Conservation (phyloP, 1,139 yeast species). For the Suhomyces bribrorum region DNA sequence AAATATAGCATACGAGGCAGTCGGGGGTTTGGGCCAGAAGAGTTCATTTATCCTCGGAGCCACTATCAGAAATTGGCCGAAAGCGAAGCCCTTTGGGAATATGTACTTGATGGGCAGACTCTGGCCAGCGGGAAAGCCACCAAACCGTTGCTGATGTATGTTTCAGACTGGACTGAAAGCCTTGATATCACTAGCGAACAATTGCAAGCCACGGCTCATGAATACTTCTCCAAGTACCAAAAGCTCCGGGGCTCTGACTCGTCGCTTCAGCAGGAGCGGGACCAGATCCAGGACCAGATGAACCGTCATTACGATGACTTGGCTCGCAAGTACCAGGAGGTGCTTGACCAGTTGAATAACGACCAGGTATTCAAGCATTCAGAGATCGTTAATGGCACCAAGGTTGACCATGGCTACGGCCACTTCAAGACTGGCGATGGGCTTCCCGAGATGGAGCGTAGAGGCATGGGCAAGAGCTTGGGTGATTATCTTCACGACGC, state of each 20-base stretch:
- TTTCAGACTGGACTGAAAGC: slow-evolving; percentile 25
- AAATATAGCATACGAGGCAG: slow-evolving; percentile 30
- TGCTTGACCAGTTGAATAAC: slow-evolving; percentile 20
- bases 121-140: background rate
- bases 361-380: slow-evolving; percentile 35
- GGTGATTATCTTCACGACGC: slow-evolving; percentile 32
- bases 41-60: slow-evolving; percentile 29
- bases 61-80: slow-evolving; percentile 30
- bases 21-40: slow-evolving; percentile 30
- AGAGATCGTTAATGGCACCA: slow-evolving; percentile 29
- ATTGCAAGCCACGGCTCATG: slow-evolving; percentile 18
- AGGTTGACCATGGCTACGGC: background rate
- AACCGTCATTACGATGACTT: slow-evolving; percentile 25
- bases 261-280: slow-evolving; percentile 19
- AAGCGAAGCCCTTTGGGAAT: slow-evolving; percentile 44
- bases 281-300: slow-evolving; percentile 26
- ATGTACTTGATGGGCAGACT: slow-evolving; percentile 15
- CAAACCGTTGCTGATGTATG: background rate
- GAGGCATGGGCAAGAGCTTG: slow-evolving; percentile 34
- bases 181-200: slow-evolving; percentile 22
- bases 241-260: slow-evolving; percentile 16
- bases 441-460: slow-evolving; percentile 27
- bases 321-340: slow-evolving; percentile 17
- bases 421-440: slow-evolving; percentile 15
- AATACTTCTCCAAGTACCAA: slow-evolving; percentile 21